Conservation (phyloP, 31 red algal genomes). For the Odonthalia washingtoniensis region DNA sequence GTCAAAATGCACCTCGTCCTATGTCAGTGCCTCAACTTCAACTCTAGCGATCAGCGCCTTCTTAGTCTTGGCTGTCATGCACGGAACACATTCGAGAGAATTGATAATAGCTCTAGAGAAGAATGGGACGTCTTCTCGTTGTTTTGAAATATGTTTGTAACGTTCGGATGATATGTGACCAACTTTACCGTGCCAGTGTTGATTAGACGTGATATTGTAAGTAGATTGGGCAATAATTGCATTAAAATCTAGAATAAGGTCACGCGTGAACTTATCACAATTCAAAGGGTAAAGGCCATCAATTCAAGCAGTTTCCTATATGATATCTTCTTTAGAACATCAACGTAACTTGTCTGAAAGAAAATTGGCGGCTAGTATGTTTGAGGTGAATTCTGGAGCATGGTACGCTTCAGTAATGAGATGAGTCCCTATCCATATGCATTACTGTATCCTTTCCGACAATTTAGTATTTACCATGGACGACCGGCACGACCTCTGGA, state of each 20-base stretch:
- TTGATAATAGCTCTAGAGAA: background rate
- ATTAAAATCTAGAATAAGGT: background rate
- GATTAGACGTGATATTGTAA: background rate
- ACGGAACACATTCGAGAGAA: too few relatives aligned
- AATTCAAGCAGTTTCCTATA: background rate
- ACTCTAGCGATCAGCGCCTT: background rate
- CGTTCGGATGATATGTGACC: too few relatives aligned
- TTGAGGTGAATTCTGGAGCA: too few relatives aligned
- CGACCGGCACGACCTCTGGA: background rate
- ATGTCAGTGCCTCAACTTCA: background rate
- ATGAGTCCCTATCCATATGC: background rate
- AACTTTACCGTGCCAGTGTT: too few relatives aligned
- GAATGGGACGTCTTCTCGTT: background rate
- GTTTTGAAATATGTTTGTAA: background rate
- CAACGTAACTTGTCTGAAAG: constrained; percentile 3
- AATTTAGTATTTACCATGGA: background rate
- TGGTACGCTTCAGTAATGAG: constrained; percentile 40
- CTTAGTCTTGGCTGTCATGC: too few relatives aligned
- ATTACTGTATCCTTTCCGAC: constrained; percentile 38
- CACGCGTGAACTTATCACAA: background rate
- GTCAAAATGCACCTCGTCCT: background rate
- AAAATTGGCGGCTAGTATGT: constrained; percentile 15
- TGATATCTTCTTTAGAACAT: background rate
- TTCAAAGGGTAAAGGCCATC: background rate
- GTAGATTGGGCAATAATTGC: background rate